phyloP scores from a whole-genome alignment of 139 green algal genomes.

The Picochlorum sp. region DNA sequence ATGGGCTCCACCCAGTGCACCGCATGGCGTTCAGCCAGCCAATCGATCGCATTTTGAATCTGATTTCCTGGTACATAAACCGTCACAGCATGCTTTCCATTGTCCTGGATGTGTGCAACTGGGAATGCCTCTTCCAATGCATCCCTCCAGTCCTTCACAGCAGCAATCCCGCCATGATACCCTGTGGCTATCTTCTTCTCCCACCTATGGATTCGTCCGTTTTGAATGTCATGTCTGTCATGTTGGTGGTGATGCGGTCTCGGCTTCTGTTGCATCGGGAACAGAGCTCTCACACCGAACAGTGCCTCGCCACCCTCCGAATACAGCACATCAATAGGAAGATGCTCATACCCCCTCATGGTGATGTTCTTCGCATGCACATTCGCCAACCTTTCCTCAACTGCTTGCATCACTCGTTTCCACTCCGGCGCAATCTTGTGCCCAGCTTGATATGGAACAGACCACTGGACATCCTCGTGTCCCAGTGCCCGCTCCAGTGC shows the following conservation, averaged over 20 bases:
- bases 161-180: slow-evolving; percentile 15
- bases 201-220: neutral
- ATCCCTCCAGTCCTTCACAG: slow-evolving; percentile 17
- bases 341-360: too few species aligned
- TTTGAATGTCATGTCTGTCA: neutral
- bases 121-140: neutral
- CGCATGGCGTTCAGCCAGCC: slow-evolving; percentile 20
- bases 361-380: too few species aligned
- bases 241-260: neutral
- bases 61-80: slow-evolving; percentile 5
- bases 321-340: too few species aligned
- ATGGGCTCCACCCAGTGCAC: slow-evolving; percentile 41
- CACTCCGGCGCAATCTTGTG: slow-evolving; percentile 30
- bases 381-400: neutral
- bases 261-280: slow-evolving; percentile 4
- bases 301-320: neutral
- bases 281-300: slow-evolving; percentile 10
- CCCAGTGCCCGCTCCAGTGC: neutral
- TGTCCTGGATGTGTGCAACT: neutral
- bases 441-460: neutral
- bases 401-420: neutral
- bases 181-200: slow-evolving; percentile 1
- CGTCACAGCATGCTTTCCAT: neutral
- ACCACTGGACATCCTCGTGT: slow-evolving; percentile 12
- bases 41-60: slow-evolving; percentile 14